Conservation (phyloP, 345 rosid genomes). For the Cardamine resedifolia region DNA sequence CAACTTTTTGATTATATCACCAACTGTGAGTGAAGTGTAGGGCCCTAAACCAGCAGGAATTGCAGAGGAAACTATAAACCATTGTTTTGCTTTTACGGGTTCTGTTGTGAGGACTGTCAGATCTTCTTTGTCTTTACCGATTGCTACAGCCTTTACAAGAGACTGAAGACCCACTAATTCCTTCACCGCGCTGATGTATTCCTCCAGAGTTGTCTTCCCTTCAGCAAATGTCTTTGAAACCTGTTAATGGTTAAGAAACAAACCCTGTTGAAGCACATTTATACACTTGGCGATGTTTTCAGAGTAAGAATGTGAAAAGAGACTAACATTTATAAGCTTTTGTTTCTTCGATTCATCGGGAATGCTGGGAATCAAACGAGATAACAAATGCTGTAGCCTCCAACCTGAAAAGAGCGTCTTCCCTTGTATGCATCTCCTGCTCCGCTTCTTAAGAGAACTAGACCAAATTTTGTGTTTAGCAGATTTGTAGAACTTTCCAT, state of each 20-base stretch:
- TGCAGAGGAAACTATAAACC: constrained; percentile 37
- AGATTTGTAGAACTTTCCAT: constrained; percentile 57
- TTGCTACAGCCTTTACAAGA: constrained; percentile 60
- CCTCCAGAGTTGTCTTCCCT: constrained; percentile 51
- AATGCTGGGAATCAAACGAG: constrained; percentile 54
- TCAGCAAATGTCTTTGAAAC: constrained; percentile 55
- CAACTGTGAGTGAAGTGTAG: constrained; percentile 47
- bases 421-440: constrained; percentile 46
- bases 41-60: constrained; percentile 31
- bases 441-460: constrained; percentile 42
- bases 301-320: background rate
- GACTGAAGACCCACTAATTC: constrained; percentile 42
- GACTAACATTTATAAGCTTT: constrained; percentile 33
- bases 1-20: constrained; percentile 49
- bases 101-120: constrained; percentile 52
- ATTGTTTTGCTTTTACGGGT: constrained; percentile 40
- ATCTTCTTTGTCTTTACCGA: constrained; percentile 66
- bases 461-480: constrained; percentile 51
- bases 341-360: constrained; percentile 33
- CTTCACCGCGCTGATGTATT: constrained; percentile 45
- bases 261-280: background rate
- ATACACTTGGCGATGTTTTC: background rate
- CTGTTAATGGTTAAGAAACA: constrained; percentile 36
- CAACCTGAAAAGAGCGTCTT: constrained; percentile 59
- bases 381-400: constrained; percentile 58